These are phyloP conservation scores for Zygosaccharomyces bisporus DNA, from an alignment of 805 yeast genomes.

Conservation along the genomic window DNA sequence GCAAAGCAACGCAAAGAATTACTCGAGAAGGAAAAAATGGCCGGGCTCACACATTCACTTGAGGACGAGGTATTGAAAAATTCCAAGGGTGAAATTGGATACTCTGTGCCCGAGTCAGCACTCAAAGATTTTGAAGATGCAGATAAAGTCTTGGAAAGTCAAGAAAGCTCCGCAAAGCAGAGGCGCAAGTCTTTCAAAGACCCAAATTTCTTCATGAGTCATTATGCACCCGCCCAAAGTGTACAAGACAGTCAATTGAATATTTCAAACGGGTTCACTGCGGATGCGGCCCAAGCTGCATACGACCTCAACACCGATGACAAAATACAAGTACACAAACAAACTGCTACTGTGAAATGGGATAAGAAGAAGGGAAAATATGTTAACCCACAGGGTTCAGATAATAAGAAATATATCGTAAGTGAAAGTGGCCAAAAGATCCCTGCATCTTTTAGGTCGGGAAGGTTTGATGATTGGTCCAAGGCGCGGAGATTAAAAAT, in stretches of 20 bases:
- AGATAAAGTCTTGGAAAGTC: constrained; percentile 33
- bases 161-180: constrained; percentile 29
- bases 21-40: constrained; percentile 65
- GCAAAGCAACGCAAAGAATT: constrained; percentile 67
- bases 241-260: constrained; percentile 77
- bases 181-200: constrained; percentile 61
- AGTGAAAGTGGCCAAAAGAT: constrained; percentile 92
- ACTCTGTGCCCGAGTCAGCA: constrained; percentile 42
- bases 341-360: constrained; percentile 74
- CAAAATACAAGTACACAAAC: constrained; percentile 62
- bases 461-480: constrained; percentile 91
- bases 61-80: constrained; percentile 69
- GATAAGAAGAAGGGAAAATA: constrained; percentile 90
- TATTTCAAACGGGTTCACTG: constrained; percentile 61
- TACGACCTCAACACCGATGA: constrained; percentile 82
- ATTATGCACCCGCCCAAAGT: constrained; percentile 77
- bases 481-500: constrained; percentile 57
- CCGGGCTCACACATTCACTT: constrained; percentile 67
- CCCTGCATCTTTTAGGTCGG: constrained; percentile 88
- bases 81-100: constrained; percentile 48
- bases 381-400: constrained; percentile 73
- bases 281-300: constrained; percentile 79
- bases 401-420: constrained; percentile 74
- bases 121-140: constrained; percentile 43
- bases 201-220: constrained; percentile 76